Base-by-base conservation (phyloP, 495 filamentous ascomycete genomes). In the Penicillium goetzii region DNA sequence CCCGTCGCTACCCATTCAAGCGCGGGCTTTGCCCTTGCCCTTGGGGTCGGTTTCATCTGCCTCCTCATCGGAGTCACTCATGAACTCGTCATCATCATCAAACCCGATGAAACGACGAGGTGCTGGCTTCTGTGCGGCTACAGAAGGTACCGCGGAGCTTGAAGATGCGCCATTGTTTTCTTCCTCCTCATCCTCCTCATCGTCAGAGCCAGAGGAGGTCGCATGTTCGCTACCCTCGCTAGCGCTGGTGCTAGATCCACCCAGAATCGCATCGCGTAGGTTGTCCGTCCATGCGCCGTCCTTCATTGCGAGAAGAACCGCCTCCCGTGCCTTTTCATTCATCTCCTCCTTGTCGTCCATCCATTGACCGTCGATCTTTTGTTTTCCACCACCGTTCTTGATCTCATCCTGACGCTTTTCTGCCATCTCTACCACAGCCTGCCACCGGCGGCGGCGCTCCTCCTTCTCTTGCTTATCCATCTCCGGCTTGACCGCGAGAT, bases 381-480 rank as follows among this genome's bases (percentile, higher is more conserved):
- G 86, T 62, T 87, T 89, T 17, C 81, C 83, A 36, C 89, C 90
- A 59, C 83, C 82, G 36, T 78, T 82, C 74, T 81, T 87, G 41
- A 97, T 80, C 74, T 96, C 90, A 54, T 93, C 90, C 68, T 94
- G 87, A 63, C 85, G 88, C 57, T 85, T 83, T 70, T 97, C 94
- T 1, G 93, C 88, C 55, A 87, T 80, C 23, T 92, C 92, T 38
- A 97, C 88, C 30, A 97, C 88, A 61, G 91, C 83, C 74, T 94
- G 85, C 91, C 92, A 97, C 50, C 92, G 75, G 73, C 88, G 85
- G 50, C 88, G 81, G 47, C 92, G 84, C 74, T 89, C 89, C 71
- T 96, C 93, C 61, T 92, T 92, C 72, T 97, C 94, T 70, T 89
- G 90, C 68, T 88, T 86, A 60, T 97, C 95, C 93, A 97, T 97